Conservation (phyloP, 495 filamentous ascomycete genomes). For the Amorphotheca resinae region DNA sequence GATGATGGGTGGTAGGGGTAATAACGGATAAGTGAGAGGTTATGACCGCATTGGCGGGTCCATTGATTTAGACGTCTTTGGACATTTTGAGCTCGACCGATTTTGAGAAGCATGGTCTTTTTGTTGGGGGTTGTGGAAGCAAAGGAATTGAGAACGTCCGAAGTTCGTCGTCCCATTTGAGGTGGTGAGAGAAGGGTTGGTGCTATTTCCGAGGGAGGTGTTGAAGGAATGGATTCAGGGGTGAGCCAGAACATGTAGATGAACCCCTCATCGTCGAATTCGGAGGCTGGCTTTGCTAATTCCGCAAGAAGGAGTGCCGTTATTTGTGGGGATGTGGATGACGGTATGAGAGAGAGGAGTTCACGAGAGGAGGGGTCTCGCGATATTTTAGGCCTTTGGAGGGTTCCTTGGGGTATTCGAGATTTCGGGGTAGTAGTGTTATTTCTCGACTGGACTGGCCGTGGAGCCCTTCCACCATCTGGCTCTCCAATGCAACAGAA, state of each 20-base stretch:
- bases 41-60: conserved; percentile 82
- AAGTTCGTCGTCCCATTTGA: conserved; percentile 40
- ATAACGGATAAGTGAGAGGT: conserved; percentile 73
- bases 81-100: conserved; percentile 83
- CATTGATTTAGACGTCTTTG: conserved; percentile 86
- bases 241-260: conserved; percentile 98
- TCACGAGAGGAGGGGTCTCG: conserved; percentile 29
- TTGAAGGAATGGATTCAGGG: conserved; percentile 35
- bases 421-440: conserved; percentile 2
- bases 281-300: conserved; percentile 69
- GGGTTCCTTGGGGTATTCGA: conserved; percentile 1
- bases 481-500: conserved; percentile 19
- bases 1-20: conserved; percentile 72
- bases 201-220: conserved; percentile 44
- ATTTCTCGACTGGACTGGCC: conserved; percentile 10
- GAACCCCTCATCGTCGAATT: conserved; percentile 72
- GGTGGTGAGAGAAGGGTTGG: conserved; percentile 43
- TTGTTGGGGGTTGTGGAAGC: conserved; percentile 2
- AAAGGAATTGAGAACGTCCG: conserved; percentile 46
- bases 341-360: conserved; percentile 57
- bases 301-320: conserved; percentile 57
- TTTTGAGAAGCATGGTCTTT: conserved; percentile 71
- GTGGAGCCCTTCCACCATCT: conserved; percentile 14
- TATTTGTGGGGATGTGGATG: conserved; percentile 45
- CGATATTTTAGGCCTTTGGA: conserved; percentile 8